Conservation (phyloP, 163 green algal genomes). For the Scenedesmus sp. region DNA sequence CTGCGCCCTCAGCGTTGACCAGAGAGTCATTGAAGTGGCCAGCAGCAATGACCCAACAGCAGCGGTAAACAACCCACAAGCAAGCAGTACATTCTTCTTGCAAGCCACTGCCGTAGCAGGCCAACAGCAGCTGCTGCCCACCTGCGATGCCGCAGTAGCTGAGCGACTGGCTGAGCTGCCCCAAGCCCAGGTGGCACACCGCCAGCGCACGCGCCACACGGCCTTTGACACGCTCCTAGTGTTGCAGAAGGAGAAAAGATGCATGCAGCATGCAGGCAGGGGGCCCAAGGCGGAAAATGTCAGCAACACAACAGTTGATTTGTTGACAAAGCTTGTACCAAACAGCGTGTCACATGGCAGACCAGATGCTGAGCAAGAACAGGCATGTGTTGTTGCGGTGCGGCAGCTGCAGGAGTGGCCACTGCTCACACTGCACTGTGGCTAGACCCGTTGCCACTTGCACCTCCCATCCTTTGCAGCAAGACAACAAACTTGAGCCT, state of each 20-base stretch:
- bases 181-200: constrained; percentile 20
- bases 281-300: too few species aligned
- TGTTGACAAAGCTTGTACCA: background rate
- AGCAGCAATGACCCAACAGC: too few species aligned
- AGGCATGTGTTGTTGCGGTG: too few species aligned
- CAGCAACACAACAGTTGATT: too few species aligned
- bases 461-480: too few species aligned
- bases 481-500: too few species aligned
- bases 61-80: too few species aligned
- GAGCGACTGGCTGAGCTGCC: background rate
- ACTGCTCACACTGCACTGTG: too few species aligned
- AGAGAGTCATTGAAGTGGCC: background rate
- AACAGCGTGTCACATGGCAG: background rate
- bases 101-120: too few species aligned
- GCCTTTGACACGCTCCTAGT: constrained; percentile 15
- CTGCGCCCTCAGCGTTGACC: background rate
- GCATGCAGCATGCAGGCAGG: background rate
- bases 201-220: constrained; percentile 3
- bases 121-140: background rate
- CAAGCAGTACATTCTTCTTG: background rate
- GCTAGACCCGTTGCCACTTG: too few species aligned
- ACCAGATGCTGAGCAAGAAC: too few species aligned
- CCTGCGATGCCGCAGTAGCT: constrained; percentile 10
- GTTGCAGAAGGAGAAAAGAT: background rate
- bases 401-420: too few species aligned